A percentile compares a stretch with the other conserved stretches of the same genome.
Evolutionary conservation across 768 basidiomycete genomes (phyloP).

Genomic region (Rhodosporidiobolus sp.): DNA sequence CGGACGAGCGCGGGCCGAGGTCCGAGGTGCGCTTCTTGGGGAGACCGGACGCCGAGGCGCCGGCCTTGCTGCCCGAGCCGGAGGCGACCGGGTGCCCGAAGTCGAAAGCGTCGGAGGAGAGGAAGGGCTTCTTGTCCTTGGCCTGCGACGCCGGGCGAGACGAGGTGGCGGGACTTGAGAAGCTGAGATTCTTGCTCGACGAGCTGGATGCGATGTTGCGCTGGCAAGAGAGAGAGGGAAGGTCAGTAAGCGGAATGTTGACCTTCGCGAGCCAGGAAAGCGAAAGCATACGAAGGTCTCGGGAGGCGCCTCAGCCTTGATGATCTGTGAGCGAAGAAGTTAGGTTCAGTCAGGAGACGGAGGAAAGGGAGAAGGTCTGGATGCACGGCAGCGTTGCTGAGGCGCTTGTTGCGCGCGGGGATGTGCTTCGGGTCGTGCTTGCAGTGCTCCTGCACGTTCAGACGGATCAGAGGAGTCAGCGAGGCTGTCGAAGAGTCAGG

Average conservation of each 20-base stretch:
- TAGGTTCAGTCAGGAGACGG: background rate
- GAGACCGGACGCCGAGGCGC: background rate
- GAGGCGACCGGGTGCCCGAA: background rate
- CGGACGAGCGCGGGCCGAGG: slow-evolving; percentile 10
- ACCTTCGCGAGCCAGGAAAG: background rate
- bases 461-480: background rate
- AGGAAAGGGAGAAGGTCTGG: background rate
- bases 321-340: background rate
- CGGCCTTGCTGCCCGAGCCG: background rate
- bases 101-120: background rate
- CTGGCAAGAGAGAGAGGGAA: too few species aligned
- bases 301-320: slow-evolving; percentile 6
- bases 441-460: slow-evolving; percentile 11
- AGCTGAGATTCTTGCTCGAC: background rate
- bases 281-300: background rate
- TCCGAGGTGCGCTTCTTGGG: slow-evolving; percentile 20
- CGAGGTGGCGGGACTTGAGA: background rate
- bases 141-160: background rate
- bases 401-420: background rate
- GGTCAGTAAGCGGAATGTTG: background rate
- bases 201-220: background rate
- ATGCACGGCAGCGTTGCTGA: background rate
- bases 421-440: background rate
- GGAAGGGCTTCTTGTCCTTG: slow-evolving; percentile 1
- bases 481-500: background rate